These are phyloP conservation scores for Pleurotus platypus DNA, from an alignment of 768 basidiomycete genomes.

Conservation along the genomic window DNA sequence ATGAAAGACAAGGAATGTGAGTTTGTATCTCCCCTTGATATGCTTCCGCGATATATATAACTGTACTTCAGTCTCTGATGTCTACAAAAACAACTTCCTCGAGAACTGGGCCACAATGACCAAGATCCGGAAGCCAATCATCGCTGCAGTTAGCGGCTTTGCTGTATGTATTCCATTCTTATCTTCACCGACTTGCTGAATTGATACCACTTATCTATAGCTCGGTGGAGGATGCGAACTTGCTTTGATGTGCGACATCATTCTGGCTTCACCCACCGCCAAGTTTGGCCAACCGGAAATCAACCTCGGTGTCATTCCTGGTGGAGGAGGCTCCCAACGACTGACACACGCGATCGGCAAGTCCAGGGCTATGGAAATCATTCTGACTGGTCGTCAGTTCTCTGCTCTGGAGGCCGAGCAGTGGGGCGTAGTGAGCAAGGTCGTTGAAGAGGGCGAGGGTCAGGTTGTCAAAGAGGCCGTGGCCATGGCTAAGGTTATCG, in stretches of 20 bases:
- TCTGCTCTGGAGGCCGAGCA: conserved; percentile 76
- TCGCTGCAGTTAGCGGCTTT: conserved; percentile 94
- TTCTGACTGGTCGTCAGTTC: conserved; percentile 83
- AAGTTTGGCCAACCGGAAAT: conserved; percentile 97
- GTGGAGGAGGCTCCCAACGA: conserved; percentile 92
- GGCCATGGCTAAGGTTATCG: conserved; percentile 72
- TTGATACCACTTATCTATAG: conserved; percentile 34
- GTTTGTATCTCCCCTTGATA: conserved; percentile 17
- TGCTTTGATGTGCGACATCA: conserved; percentile 94
- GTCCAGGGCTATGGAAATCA: conserved; percentile 91
- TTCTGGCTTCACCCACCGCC: conserved; percentile 86
- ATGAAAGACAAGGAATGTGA: conserved; percentile 95
- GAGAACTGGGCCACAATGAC: conserved; percentile 77
- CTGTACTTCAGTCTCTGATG: conserved; percentile 64
- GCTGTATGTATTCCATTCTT: conserved; percentile 52
- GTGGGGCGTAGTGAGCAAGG: conserved; percentile 85
- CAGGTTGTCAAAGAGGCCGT: conserved; percentile 86
- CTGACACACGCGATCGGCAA: conserved; percentile 85
- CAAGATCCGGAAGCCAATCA: conserved; percentile 83
- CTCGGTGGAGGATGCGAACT: conserved; percentile 97
- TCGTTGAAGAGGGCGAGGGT: conserved; percentile 74
- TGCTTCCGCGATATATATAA: background rate
- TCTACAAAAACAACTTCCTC: conserved; percentile 83
- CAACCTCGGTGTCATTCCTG: conserved; percentile 92
- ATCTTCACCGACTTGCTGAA: background rate